Percentiles rank a stretch among this genome's conserved stretches.
phyloP scores from a whole-genome alignment of 1,139 yeast genomes.

The Nakaseomyces bracarensis region DNA sequence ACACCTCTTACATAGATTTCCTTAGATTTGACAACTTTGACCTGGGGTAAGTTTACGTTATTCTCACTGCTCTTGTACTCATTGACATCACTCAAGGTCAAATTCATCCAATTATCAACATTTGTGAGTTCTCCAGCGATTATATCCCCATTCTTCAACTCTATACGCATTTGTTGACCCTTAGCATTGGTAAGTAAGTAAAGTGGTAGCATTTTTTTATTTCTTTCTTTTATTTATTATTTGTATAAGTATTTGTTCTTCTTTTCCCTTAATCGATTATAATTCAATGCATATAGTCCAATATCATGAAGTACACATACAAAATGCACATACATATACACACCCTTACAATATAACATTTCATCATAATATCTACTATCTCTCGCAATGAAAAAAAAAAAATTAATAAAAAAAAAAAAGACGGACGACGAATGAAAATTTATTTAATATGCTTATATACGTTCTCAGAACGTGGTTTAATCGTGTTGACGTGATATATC shows the following conservation, averaged over 20 bases:
- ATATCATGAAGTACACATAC: no score
- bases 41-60: constrained; percentile 40
- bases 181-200: constrained; percentile 85
- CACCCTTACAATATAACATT: no score
- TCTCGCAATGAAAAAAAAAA: no score
- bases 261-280: no score
- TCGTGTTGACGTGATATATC: no score
- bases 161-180: constrained; percentile 81
- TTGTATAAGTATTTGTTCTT: not conserved
- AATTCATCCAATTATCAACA: constrained; percentile 95
- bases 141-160: constrained; percentile 86
- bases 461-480: no score
- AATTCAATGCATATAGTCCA: no score
- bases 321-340: no score
- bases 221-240: not conserved
- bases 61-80: constrained; percentile 34
- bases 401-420: no score
- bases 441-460: no score
- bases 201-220: constrained; percentile 57
- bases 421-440: no score
- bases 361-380: no score
- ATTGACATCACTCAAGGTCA: constrained; percentile 71
- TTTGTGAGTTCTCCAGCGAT: constrained; percentile 76
- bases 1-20: constrained; percentile 84
- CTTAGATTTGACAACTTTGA: constrained; percentile 58